Conservation (phyloP, 23 red algal species). For the Gracilaria vermiculophylla region DNA sequence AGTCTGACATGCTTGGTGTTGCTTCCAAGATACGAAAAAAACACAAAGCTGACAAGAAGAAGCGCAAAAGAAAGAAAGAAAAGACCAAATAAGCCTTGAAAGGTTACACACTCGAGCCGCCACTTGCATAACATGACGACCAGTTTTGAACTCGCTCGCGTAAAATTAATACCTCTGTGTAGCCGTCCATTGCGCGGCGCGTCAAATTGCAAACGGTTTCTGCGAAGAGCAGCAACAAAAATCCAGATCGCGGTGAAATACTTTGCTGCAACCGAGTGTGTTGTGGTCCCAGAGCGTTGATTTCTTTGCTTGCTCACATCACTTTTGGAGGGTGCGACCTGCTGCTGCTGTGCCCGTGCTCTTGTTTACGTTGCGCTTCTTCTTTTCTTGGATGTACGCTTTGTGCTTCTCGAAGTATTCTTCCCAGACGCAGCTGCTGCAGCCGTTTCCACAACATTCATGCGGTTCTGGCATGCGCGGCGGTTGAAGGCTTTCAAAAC, state of each 20-base stretch:
- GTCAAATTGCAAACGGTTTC: no score
- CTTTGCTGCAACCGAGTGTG: no score
- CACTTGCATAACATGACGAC: neutral
- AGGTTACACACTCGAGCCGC: neutral
- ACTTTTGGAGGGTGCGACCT: neutral
- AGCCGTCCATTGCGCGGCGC: no score
- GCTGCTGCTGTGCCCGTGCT: neutral
- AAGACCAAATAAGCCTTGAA: neutral
- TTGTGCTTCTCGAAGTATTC: conserved; percentile 59
- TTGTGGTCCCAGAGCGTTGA: no score
- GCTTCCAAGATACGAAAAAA: conserved; percentile 11
- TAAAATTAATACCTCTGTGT: no score
- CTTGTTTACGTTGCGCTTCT: neutral
- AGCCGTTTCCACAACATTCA: conserved; percentile 91
- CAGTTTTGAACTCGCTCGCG: neutral
- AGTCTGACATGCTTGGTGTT: conserved; percentile 1
- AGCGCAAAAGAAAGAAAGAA: conserved; percentile 16
- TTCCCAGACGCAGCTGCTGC: conserved; percentile 78
- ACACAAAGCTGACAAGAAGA: conserved; percentile 34
- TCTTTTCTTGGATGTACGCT: conserved; percentile 44
- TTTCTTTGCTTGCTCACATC: no score
- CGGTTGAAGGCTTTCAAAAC: neutral
- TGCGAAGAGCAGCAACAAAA: no score
- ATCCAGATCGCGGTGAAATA: no score
- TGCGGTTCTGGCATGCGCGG: conserved; percentile 71